These are phyloP conservation scores for Penicillium alfredii DNA, from an alignment of 495 filamentous ascomycete genomes.

Conservation along the genomic window DNA sequence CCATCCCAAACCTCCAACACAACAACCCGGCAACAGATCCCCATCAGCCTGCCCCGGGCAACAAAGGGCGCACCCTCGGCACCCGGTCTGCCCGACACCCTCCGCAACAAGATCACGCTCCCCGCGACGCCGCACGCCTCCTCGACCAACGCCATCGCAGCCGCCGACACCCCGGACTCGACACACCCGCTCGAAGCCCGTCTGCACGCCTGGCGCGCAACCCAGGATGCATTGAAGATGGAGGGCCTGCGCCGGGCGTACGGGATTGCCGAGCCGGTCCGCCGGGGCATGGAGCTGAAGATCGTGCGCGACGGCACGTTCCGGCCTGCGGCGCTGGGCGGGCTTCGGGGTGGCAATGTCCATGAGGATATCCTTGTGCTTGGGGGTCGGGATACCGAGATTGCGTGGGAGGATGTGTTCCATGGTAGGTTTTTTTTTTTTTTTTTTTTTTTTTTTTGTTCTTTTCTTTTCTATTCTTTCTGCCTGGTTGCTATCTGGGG, in stretches of 20 bases:
- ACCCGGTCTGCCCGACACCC: slow-evolving; percentile 84
- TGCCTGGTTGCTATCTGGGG: too few relatives aligned
- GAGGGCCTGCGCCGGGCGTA: slow-evolving; percentile 74
- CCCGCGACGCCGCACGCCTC: slow-evolving; percentile 40
- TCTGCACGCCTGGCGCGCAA: slow-evolving; percentile 74
- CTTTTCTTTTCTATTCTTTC: too few relatives aligned
- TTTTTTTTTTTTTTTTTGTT: too few relatives aligned
- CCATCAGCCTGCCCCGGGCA: slow-evolving; percentile 29
- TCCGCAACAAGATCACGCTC: slow-evolving; percentile 69
- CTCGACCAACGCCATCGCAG: slow-evolving; percentile 34
- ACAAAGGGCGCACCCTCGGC: slow-evolving; percentile 74
- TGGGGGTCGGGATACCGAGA: slow-evolving; percentile 63
- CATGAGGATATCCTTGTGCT: slow-evolving; percentile 72
- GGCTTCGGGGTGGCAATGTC: slow-evolving; percentile 38
- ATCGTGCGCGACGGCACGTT: slow-evolving; percentile 60
- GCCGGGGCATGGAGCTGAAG: slow-evolving; percentile 92
- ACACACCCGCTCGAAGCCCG: slow-evolving; percentile 88
- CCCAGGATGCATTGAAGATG: slow-evolving; percentile 85
- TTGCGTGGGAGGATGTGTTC: slow-evolving; percentile 92
- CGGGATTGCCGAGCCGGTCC: slow-evolving; percentile 89
- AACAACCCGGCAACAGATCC: slow-evolving; percentile 34
- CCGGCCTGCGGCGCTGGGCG: slow-evolving; percentile 42
- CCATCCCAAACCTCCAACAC: slow-evolving; percentile 52
- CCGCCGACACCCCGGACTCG: slow-evolving; percentile 41
- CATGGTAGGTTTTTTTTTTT: slow-evolving; percentile 32